These are phyloP conservation scores for Cercophora sp. DNA, from an alignment of 495 filamentous ascomycete genomes.

Conservation along the genomic window DNA sequence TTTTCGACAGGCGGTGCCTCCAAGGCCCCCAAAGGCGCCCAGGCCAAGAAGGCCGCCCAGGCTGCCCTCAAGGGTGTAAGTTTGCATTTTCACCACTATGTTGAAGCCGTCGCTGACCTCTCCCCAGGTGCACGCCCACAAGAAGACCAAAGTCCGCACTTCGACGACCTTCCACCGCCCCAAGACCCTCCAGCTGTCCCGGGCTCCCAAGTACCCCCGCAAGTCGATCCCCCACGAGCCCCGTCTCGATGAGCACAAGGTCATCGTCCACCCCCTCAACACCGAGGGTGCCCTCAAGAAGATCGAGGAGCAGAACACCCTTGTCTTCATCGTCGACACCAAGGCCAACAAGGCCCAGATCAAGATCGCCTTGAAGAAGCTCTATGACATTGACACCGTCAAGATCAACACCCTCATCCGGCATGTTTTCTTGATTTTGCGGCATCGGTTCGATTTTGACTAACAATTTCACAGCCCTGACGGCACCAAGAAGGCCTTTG, in stretches of 20 bases:
- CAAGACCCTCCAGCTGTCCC: constrained; percentile 88
- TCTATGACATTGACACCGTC: constrained; percentile 95
- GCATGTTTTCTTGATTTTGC: constrained; percentile 49
- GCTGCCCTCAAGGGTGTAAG: constrained; percentile 86
- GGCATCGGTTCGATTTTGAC: too few relatives aligned
- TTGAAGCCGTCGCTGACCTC: too few relatives aligned
- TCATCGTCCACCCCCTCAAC: constrained; percentile 82
- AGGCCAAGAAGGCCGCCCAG: constrained; percentile 90
- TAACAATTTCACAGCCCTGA: too few relatives aligned
- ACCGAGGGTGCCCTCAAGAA: constrained; percentile 99
- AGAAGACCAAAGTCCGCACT: constrained; percentile 84
- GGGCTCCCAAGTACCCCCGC: constrained; percentile 93
- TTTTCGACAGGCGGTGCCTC: constrained; percentile 44
- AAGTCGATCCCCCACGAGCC: constrained; percentile 86
- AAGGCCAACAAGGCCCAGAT: constrained; percentile 99
- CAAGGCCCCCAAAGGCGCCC: constrained; percentile 62
- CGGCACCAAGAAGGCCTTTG: constrained; percentile 97
- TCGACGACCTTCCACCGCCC: constrained; percentile 96
- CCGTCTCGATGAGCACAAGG: constrained; percentile 88
- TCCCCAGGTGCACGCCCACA: constrained; percentile 67
- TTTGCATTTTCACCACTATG: constrained; percentile 16
- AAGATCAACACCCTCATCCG: constrained; percentile 99
- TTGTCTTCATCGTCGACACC: constrained; percentile 97
- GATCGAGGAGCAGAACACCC: constrained; percentile 99
- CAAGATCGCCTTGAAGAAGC: constrained; percentile 96